Evolutionary conservation across 1,284 basidiomycete genomes (phyloP).

Genomic region (Cutaneotrichosporon sp.): DNA sequence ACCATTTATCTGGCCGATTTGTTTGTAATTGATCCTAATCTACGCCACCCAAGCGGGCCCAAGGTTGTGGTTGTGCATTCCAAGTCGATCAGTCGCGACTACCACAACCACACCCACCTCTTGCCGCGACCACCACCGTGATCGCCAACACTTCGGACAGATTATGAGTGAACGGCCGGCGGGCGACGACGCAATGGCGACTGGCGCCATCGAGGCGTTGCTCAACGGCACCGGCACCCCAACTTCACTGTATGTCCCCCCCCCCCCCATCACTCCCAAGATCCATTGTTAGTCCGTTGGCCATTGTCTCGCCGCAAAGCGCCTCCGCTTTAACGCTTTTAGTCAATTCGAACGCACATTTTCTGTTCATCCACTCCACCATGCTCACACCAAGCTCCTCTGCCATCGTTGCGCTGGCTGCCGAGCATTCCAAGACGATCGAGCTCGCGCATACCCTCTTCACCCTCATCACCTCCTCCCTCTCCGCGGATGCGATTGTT

Average conservation of each 20-base stretch:
- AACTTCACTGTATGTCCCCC: not conserved
- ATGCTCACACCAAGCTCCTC: slow-evolving; percentile 3
- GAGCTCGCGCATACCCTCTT: slow-evolving; percentile 7
- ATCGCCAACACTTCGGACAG: not conserved
- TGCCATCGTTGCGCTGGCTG: not conserved
- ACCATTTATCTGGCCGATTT: not conserved
- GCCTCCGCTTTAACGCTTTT: not conserved
- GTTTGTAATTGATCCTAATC: not conserved
- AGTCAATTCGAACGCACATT: too few species aligned
- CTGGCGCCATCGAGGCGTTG: not conserved
- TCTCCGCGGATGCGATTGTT: slow-evolving; percentile 5
- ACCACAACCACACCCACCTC: not conserved
- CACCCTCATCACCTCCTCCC: slow-evolving; percentile 1
- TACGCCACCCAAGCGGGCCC: not conserved
- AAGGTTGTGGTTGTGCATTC: not conserved
- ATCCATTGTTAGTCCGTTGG: not conserved
- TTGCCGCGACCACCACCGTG: not conserved
- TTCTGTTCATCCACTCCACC: not conserved
- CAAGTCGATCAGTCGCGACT: slow-evolving; percentile 2
- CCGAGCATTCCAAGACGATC: not conserved
- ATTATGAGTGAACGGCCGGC: slow-evolving; percentile 2
- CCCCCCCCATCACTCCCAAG: not conserved
- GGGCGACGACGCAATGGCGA: slow-evolving; percentile 1
- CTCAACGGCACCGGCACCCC: not conserved
- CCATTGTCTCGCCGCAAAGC: not conserved